These are phyloP conservation scores for Triticum urartu DNA, from an alignment of 176 grass and related monocot genomes.

Conservation along the genomic window DNA sequence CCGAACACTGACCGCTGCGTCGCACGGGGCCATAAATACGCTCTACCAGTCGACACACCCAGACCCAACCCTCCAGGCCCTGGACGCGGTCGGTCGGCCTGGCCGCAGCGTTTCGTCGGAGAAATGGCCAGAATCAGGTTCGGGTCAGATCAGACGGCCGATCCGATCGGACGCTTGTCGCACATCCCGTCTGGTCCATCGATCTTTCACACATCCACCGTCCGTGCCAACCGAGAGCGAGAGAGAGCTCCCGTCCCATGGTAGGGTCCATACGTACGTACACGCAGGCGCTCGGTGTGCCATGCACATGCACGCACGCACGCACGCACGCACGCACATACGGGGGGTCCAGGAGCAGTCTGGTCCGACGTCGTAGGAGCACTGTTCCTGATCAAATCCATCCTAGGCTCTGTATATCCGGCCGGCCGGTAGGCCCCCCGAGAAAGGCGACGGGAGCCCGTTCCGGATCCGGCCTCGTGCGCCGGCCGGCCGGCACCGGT, in stretches of 20 bases:
- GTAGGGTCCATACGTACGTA: background rate
- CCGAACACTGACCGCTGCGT: background rate
- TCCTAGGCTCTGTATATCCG: background rate
- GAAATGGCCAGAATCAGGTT: background rate
- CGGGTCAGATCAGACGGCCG: background rate
- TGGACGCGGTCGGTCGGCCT: background rate
- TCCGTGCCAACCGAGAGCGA: background rate
- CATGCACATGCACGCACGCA: background rate
- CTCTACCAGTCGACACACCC: background rate
- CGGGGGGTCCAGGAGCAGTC: background rate
- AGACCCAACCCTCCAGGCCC: background rate
- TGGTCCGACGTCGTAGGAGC: background rate
- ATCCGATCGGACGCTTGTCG: background rate
- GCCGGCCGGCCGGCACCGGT: background rate
- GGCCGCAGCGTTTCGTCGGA: background rate
- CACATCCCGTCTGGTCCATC: background rate
- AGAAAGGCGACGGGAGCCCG: background rate
- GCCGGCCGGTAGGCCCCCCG: background rate
- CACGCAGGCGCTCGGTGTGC: background rate
- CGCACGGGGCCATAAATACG: conserved; percentile 1
- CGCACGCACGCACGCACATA: background rate
- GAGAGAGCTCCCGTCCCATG: background rate
- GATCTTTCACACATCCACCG: background rate
- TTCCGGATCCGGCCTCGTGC: conserved; percentile 11
- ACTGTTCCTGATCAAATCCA: background rate